Evolutionary conservation across 148 eudicot species (phyloP).

Genomic region (Rhododendron mucronatum): DNA sequence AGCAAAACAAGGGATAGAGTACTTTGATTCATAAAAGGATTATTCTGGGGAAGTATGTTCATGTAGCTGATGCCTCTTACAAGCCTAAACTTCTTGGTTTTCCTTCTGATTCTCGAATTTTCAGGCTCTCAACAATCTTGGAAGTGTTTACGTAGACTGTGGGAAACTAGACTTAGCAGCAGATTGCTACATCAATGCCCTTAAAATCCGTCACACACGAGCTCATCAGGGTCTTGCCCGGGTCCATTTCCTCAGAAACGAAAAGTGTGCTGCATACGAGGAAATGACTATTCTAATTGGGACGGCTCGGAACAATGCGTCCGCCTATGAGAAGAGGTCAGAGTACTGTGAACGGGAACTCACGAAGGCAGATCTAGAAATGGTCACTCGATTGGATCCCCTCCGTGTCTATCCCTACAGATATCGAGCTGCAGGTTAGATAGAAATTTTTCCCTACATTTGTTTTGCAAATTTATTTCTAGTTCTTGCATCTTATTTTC

Average conservation of each 20-base stretch:
- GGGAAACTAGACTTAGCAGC: conserved; percentile 81
- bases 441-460: background rate
- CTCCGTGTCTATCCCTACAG: conserved; percentile 93
- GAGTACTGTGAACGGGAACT: conserved; percentile 93
- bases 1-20: background rate
- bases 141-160: conserved; percentile 88
- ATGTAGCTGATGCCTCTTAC: background rate
- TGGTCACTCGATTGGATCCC: conserved; percentile 85
- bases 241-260: conserved; percentile 75
- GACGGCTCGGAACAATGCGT: conserved; percentile 85
- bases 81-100: background rate
- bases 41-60: background rate
- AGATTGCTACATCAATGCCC: conserved; percentile 88
- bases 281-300: conserved; percentile 93
- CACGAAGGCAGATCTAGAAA: conserved; percentile 81
- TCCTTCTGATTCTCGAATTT: conserved; percentile 7
- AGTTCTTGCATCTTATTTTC: background rate
- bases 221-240: conserved; percentile 99
- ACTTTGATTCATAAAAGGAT: background rate
- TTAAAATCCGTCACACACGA: conserved; percentile 85
- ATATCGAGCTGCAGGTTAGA: conserved; percentile 92
- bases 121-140: conserved; percentile 96
- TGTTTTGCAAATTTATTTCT: background rate
- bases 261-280: conserved; percentile 66
- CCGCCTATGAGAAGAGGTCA: conserved; percentile 97